phyloP scores from a whole-genome alignment of 257 asterid genomes.

The Misopates orontium region DNA sequence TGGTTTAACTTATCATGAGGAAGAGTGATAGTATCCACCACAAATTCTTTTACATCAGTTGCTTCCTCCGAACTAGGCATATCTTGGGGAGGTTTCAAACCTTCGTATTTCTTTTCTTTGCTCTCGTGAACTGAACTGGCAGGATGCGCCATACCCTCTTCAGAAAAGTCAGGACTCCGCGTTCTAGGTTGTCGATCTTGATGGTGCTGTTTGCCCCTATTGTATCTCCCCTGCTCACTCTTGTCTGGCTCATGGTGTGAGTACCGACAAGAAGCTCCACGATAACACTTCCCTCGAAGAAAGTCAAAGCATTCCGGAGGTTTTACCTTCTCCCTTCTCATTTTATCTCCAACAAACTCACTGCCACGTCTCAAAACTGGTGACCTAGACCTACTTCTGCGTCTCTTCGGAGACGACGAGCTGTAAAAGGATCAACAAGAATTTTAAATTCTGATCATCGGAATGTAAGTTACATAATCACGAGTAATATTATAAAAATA shows the following conservation, averaged over 20 bases:
- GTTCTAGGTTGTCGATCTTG: conserved; percentile 39
- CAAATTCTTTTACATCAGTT: conserved; percentile 29
- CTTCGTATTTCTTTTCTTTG: conserved; percentile 40
- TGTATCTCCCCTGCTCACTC: conserved; percentile 52
- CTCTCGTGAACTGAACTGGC: conserved; percentile 27
- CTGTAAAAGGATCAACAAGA: conserved; percentile 44
- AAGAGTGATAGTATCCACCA: conserved; percentile 31
- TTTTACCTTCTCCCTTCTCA: conserved; percentile 52
- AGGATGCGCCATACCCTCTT: conserved; percentile 32
- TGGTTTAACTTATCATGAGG: conserved; percentile 35
- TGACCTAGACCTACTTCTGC: conserved; percentile 70
- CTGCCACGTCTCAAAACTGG: conserved; percentile 53
- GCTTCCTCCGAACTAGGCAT: conserved; percentile 37
- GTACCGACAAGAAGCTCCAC: conserved; percentile 79
- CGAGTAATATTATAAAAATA: conserved; percentile 12
- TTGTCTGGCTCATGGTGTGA: conserved; percentile 59
- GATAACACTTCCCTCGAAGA: conserved; percentile 77
- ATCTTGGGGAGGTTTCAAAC: conserved; percentile 29
- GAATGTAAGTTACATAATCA: background rate
- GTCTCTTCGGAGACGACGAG: conserved; percentile 67
- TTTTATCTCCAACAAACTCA: conserved; percentile 46
- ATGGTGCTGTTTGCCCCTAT: conserved; percentile 48
- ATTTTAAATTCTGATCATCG: conserved; percentile 20
- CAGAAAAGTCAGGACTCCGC: conserved; percentile 36
- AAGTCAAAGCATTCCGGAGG: conserved; percentile 63